Base-by-base conservation (phyloP, 768 basidiomycete genomes). In the Phylloporus sp. region DNA sequence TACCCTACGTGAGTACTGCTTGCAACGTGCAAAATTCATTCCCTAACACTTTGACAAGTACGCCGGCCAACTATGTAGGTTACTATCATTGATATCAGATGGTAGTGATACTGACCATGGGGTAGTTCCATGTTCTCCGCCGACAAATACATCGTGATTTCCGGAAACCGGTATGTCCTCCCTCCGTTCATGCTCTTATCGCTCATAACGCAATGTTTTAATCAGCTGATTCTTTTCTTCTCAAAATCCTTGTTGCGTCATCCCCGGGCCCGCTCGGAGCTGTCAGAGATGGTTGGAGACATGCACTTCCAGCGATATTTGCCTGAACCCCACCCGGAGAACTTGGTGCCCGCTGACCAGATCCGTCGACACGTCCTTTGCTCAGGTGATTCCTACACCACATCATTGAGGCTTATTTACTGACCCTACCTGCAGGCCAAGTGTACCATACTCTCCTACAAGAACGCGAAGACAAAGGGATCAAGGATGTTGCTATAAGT, bases 81-180 rank as follows among this genome's bases (percentile, higher is more conserved):
- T 16, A 4, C 16, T 34, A 16, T 2, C 16, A 5, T 23, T 23
- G 10, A 22, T 12, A 24, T 7, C 45, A 16, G 45, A 29, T 11
- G 26, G 38, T 56, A 41, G 34, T 54, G 43, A 52, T 51, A 47
- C 50, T 63, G 34, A 61, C 45, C 41, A 45, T 29, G 32, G 26
- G 52, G 9, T 56, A 87, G 85, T 97, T 93, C 91, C 95, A 95
- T 66, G 91, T 95, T 53, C 87, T 98, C 44, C 91, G 95, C 70
- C 88, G 95, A 55, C 95, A 97, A 72, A 91, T 90, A 65, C 89
- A 94, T 71, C 91, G 97, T 60, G 97, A 97, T 68, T 98, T 93
- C 88, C 86, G 95, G 63, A 98, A 97, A 76, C 95, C 95, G 40
- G 87, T 91, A 63, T 48, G 81, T 66, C 7, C 11, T 31, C n/a